These are phyloP conservation scores for Phialophora chinensis DNA, from an alignment of 2,329 filamentous ascomycete genomes.

Conservation along the genomic window DNA sequence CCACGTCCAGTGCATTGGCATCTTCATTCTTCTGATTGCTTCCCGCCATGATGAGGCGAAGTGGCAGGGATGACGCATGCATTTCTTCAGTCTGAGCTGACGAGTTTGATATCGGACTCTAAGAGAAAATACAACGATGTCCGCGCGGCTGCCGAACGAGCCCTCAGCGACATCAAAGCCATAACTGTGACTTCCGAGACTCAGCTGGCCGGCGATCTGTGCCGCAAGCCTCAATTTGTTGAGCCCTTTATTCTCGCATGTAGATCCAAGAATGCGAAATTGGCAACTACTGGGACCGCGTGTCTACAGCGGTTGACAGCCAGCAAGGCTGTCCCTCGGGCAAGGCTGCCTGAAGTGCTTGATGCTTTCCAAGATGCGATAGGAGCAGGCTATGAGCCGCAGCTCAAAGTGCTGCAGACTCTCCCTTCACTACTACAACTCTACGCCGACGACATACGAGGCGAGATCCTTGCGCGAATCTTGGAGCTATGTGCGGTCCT, in stretches of 20 bases:
- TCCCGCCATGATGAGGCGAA: conserved; percentile 27
- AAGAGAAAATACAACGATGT: conserved; percentile 93
- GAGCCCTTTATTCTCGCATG: conserved; percentile 95
- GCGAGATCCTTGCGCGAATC: conserved; percentile 78
- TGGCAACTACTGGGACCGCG: conserved; percentile 83
- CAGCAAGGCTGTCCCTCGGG: conserved; percentile 76
- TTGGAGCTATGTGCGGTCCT: conserved; percentile 91
- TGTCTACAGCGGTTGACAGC: conserved; percentile 90
- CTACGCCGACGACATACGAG: conserved; percentile 80
- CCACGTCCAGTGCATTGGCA: not conserved
- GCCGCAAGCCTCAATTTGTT: conserved; percentile 79
- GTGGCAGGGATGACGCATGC: conserved; percentile 40
- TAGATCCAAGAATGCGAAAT: conserved; percentile 85
- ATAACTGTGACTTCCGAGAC: conserved; percentile 76
- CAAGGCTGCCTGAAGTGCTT: conserved; percentile 82
- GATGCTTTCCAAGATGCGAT: conserved; percentile 86
- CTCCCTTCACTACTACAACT: conserved; percentile 89
- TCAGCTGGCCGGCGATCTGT: conserved; percentile 78
- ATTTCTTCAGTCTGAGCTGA: conserved; percentile 84
- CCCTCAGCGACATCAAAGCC: conserved; percentile 83
- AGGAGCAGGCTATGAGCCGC: conserved; percentile 77
- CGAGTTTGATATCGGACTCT: conserved; percentile 91
- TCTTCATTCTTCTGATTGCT: not conserved
- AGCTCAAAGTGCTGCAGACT: conserved; percentile 93
- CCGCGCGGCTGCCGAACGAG: conserved; percentile 87